phyloP scores from a whole-genome alignment of 371 early-diverging fungal species.

The Cokeromyces recurvatus region DNA sequence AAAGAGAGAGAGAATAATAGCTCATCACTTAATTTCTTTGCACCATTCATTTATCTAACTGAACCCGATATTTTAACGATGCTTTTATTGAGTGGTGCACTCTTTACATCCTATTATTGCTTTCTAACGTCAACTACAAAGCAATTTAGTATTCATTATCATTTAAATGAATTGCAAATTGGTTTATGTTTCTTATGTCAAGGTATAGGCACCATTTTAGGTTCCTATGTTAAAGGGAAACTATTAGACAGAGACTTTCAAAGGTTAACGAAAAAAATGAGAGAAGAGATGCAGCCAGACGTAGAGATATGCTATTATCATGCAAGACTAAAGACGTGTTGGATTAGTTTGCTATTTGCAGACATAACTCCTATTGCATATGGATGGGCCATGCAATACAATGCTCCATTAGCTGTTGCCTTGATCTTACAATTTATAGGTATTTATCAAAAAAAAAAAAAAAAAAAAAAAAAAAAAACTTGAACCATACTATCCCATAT shows the following conservation, averaged over 20 bases:
- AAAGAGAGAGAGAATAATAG: slow-evolving; percentile 1
- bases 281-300: slow-evolving; percentile 2
- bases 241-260: slow-evolving; percentile 30
- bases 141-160: slow-evolving; percentile 20
- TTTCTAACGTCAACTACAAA: slow-evolving; percentile 21
- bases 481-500: too few relatives aligned
- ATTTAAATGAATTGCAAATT: slow-evolving; percentile 20
- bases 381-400: slow-evolving; percentile 24
- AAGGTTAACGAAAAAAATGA: slow-evolving; percentile 1
- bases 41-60: slow-evolving; percentile 14
- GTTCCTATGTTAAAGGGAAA: slow-evolving; percentile 18
- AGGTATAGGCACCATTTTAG: slow-evolving; percentile 27
- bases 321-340: slow-evolving; percentile 22
- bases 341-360: slow-evolving; percentile 11
- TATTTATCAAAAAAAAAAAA: neutral
- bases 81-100: slow-evolving; percentile 3
- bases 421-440: slow-evolving; percentile 27
- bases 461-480: neutral
- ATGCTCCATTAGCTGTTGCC: slow-evolving; percentile 21
- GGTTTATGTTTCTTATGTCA: slow-evolving; percentile 30
- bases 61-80: slow-evolving; percentile 8
- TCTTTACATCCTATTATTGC: slow-evolving; percentile 6
- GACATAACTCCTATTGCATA: slow-evolving; percentile 19
- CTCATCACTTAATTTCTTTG: slow-evolving; percentile 5
- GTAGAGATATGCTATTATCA: slow-evolving; percentile 22